Evolutionary conservation across 768 basidiomycete species (phyloP).

Genomic region (Serendipita indica): DNA sequence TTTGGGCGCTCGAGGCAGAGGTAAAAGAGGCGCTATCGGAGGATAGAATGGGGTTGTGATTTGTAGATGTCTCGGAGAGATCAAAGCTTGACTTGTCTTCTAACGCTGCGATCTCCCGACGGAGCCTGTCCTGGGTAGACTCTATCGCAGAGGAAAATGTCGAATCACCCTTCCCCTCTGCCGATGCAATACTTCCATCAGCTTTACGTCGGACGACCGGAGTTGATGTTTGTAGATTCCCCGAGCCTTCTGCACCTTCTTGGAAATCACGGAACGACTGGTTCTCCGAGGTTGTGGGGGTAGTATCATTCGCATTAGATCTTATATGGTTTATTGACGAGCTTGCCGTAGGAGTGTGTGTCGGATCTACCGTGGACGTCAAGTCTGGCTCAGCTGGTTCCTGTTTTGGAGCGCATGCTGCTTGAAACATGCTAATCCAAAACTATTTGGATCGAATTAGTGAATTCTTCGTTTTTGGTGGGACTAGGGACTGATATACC

Average conservation of each 20-base stretch:
- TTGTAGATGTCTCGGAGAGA: neutral
- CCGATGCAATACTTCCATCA: neutral
- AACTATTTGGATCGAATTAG: neutral
- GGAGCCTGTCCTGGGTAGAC: neutral
- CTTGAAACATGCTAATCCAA: conserved; percentile 8
- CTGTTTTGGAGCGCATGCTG: neutral
- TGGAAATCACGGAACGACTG: neutral
- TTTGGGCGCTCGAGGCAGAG: neutral
- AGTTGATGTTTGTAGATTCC: neutral
- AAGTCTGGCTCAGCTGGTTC: neutral
- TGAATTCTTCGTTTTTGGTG: neutral
- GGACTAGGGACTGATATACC: neutral
- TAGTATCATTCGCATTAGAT: neutral
- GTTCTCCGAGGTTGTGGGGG: neutral
- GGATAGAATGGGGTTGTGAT: neutral
- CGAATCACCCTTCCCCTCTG: neutral
- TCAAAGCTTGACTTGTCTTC: conserved; percentile 1
- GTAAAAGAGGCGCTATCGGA: neutral
- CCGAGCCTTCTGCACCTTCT: conserved; percentile 1
- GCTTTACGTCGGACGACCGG: neutral
- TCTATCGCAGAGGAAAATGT: neutral
- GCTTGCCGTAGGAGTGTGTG: neutral
- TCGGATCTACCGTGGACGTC: neutral
- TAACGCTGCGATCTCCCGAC: neutral
- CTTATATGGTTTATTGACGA: neutral